Conservation (phyloP, 192 early-diverging fungal species). For the Bifiguratus adelaidae region DNA sequence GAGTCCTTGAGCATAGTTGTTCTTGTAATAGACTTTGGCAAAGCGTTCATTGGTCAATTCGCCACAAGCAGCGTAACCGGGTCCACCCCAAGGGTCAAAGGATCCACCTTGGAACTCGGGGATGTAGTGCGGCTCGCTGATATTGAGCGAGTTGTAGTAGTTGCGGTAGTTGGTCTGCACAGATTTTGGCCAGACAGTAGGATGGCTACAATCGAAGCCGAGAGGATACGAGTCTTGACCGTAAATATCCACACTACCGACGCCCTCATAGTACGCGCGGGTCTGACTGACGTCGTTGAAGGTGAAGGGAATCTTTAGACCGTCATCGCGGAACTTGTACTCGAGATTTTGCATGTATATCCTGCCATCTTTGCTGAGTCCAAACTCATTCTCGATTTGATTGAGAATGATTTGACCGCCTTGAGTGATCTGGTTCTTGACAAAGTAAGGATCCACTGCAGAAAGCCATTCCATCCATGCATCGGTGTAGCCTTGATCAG, state of each 20-base stretch:
- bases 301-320: background rate
- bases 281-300: slow-evolving; percentile 2
- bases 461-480: slow-evolving; percentile 8
- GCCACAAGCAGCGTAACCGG: slow-evolving; percentile 1
- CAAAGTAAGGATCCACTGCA: slow-evolving; percentile 2
- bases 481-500: background rate
- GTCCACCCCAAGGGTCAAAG: background rate
- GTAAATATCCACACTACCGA: slow-evolving; percentile 3
- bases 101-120: slow-evolving; percentile 3
- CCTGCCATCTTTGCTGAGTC: background rate
- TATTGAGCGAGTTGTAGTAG: background rate
- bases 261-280: background rate
- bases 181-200: background rate
- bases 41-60: background rate
- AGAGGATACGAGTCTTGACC: slow-evolving; percentile 3
- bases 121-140: background rate
- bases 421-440: background rate
- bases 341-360: slow-evolving; percentile 3
- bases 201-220: slow-evolving; percentile 2
- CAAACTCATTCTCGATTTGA: slow-evolving; percentile 5
- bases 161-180: background rate
- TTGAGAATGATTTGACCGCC: slow-evolving; percentile 2
- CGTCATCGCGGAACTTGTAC: background rate
- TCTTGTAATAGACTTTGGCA: slow-evolving; percentile 13
- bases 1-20: slow-evolving; percentile 39